A percentile compares a stretch with the other conserved stretches of the same genome.
These are phyloP conservation scores for Xerocomus minutiporus DNA, from an alignment of 1,284 basidiomycete species.

Conservation along the genomic window DNA sequence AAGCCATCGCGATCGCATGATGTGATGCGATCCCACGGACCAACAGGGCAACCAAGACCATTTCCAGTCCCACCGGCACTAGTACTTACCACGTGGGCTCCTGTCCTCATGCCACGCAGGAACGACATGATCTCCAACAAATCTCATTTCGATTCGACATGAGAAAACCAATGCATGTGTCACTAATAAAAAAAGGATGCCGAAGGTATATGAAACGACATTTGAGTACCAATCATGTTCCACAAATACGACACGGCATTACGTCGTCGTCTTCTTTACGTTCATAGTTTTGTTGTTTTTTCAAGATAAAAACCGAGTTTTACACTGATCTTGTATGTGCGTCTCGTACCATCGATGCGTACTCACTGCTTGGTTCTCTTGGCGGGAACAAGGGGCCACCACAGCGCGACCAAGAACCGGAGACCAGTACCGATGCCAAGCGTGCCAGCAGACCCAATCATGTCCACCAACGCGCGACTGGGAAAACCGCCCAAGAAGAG, in stretches of 20 bases:
- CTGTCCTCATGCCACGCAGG: no score
- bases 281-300: neutral
- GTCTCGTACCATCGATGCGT: no score
- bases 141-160: neutral
- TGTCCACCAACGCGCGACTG: conserved; percentile 60
- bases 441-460: conserved; percentile 58
- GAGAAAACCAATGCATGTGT: neutral
- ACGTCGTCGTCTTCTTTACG: conserved; percentile 6
- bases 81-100: no score
- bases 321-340: neutral
- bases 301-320: neutral
- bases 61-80: no score
- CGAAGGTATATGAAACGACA: neutral
- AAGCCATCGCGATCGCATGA: no score
- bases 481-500: conserved; percentile 75
- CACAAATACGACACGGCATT: conserved; percentile 12
- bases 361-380: conserved; percentile 33
- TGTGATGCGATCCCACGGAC: no score
- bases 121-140: no score
- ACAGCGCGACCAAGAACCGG: conserved; percentile 57
- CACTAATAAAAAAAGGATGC: neutral
- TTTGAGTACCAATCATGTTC: neutral
- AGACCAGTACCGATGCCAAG: conserved; percentile 68
- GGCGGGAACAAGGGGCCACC: conserved; percentile 65
- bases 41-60: no score